phyloP scores from a whole-genome alignment of 192 early-diverging fungal species.

The Physocladia obscura region DNA sequence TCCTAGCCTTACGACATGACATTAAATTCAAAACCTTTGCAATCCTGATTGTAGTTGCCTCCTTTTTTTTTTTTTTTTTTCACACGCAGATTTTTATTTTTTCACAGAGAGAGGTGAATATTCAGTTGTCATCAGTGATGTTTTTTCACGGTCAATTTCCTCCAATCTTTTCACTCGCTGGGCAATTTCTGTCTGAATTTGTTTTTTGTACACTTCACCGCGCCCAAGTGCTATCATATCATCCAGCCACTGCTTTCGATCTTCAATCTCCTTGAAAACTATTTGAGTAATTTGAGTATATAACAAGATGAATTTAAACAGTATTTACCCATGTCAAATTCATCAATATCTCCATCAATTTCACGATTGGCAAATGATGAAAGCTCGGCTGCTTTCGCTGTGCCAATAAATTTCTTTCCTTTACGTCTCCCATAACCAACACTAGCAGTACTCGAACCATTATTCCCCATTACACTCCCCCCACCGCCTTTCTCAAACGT shows the following conservation, averaged over 20 bases:
- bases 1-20: too few species aligned
- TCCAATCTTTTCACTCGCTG: constrained; percentile 34
- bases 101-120: too few species aligned
- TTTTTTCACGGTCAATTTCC: constrained; percentile 35
- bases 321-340: constrained; percentile 45
- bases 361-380: neutral
- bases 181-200: constrained; percentile 48
- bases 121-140: too few species aligned
- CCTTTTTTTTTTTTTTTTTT: too few species aligned
- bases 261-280: constrained; percentile 50
- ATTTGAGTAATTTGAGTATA: constrained; percentile 12
- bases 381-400: constrained; percentile 21
- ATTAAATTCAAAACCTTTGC: too few species aligned
- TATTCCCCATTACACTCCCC: too few species aligned
- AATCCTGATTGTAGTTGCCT: too few species aligned
- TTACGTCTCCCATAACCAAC: neutral
- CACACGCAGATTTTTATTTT: too few species aligned
- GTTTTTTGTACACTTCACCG: constrained; percentile 36
- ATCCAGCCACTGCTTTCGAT: constrained; percentile 51
- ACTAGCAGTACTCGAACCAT: neutral
- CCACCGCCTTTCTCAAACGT: neutral
- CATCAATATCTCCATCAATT: constrained; percentile 37
- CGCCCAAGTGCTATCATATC: constrained; percentile 52
- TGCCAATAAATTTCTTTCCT: neutral
- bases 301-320: neutral